Evolutionary conservation across 176 grass and related monocot species (phyloP), one percentile per base, ranked within the genome.

Genomic region (Cenchrus purpureus): DNA sequence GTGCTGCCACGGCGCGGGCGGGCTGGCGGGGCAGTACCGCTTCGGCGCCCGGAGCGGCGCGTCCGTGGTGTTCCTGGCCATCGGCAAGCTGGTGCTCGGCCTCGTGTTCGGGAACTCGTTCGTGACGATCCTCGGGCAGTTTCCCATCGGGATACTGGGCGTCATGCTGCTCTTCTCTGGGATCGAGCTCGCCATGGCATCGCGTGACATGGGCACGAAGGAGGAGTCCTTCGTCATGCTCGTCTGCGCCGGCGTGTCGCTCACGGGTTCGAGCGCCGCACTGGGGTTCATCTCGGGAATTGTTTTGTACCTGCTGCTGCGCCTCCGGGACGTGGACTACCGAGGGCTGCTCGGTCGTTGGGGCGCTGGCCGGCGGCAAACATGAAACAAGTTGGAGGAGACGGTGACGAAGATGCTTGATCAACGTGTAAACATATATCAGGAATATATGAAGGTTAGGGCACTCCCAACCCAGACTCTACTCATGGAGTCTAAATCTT

Each of bases 221-320:
- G 89, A 95, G 88, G 90, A 93, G 74, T 91, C 92, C 2, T 97
- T 97, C 60, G 91, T 97, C 73, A 97, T 97, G 95, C 86, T 97
- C 49, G 57, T 90, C 8, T 93, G 86, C 76, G 92, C 95, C 60
- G 92, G 90, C 14, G 89, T 97, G 14, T 97, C 92, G 7, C 83
- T 97, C 56, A 93, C 91, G 0, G 92, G 95, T 28, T 95, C 92
- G 0, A 91, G 95, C 77, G 88, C 95, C 55, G 95, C 95, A 43
- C 71, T 97, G 52, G 92, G 95, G 5, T 97, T 97, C 91, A 53
- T 86, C 48, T 71, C 86, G 6, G 95, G 95, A 10, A 86, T 97
- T 53, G 66, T 94, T 13, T 63, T 95, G 29, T 88, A 86, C 64
- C 31, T 89, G 42, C 71, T 97, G 77, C 68, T 95, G 82, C 87